Evolutionary conservation across 1,284 basidiomycete genomes (phyloP), one percentile per base, ranked within the genome.

Genomic region (Tilletiaria anomala): DNA sequence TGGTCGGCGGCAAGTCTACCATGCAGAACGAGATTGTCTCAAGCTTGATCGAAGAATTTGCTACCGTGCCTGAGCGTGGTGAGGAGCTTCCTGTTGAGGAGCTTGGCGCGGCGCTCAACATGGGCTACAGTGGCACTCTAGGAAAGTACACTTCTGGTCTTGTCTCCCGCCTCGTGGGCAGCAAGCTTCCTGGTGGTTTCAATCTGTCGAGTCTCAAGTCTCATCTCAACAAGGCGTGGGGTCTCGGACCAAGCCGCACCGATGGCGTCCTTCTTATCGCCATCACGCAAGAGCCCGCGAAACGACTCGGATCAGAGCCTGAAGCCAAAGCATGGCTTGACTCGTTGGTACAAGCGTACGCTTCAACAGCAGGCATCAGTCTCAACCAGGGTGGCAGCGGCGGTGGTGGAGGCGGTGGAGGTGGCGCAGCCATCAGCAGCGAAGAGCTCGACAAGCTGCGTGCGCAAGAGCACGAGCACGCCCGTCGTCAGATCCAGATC

Each of bases 101-200:
- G 67, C 80, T 97, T 18, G 93, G 88, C 29, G 76, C 86, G 31
- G 79, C 85, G 6, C 73, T 97, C 31, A 75, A 76, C 20, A 74
- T 78, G 40, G 87, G 87, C 19, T 87, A 87, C 72, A 72, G 76
- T 38, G 88, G 88, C 17, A 68, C 74, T n/a, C 77, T 93, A 22
- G 91, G 91, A 61, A 97, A 97, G 70, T 87, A 96, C 71, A 85
- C 84, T n/a, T 81, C 78, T 45, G 80, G 86, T 22, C 75, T 97
- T 36, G 75, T 96, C 42, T 88, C 88, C 41, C 83, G 93, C 47
- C 76, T 96, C 65, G 75, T 96, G 43, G 85, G 87, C 44, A 79
- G 80, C 46, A 97, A 97, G 73, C 89, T 97, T 82, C 93, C 93
- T 31, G 93, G 93, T 71, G 91, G 91, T 21, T 97, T 97, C 78